Conservation (phyloP, 1,139 yeast genomes). For the Pichia sorboxylosa region DNA sequence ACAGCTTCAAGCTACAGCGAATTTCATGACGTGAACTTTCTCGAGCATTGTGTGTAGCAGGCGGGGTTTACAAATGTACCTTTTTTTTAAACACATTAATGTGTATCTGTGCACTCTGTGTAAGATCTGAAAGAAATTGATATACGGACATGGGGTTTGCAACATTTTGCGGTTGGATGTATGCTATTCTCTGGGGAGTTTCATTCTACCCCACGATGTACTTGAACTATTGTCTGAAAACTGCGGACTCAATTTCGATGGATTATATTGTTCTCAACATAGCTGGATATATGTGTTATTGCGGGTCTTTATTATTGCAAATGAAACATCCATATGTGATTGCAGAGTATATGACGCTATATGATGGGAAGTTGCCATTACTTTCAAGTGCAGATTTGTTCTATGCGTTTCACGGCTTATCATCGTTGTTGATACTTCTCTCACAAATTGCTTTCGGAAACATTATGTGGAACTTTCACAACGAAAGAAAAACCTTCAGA, state of each 20-base stretch:
- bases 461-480: conserved; percentile 23
- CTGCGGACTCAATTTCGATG: conserved; percentile 34
- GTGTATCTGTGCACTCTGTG: no score
- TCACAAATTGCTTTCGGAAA: conserved; percentile 29
- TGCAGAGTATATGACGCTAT: conserved; percentile 26
- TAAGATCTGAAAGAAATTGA: no score
- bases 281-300: conserved; percentile 32
- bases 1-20: no score
- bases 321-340: conserved; percentile 27
- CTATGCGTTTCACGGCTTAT: conserved; percentile 33
- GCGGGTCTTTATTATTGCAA: conserved; percentile 29
- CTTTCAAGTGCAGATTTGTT: conserved; percentile 31
- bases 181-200: conserved; percentile 27
- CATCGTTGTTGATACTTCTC: conserved; percentile 26
- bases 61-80: no score
- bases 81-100: no score
- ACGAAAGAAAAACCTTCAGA: conserved; percentile 19
- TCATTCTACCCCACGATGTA: conserved; percentile 36
- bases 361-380: conserved; percentile 27
- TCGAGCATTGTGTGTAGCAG: no score
- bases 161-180: conserved; percentile 21
- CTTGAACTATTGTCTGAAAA: conserved; percentile 26
- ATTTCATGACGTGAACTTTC: no score
- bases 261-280: conserved; percentile 33
- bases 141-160: conserved; percentile 9